Percentiles rank a stretch among this genome's conserved stretches.
Conservation (phyloP, 805 yeast species). For the Nakazawaea sp. region DNA sequence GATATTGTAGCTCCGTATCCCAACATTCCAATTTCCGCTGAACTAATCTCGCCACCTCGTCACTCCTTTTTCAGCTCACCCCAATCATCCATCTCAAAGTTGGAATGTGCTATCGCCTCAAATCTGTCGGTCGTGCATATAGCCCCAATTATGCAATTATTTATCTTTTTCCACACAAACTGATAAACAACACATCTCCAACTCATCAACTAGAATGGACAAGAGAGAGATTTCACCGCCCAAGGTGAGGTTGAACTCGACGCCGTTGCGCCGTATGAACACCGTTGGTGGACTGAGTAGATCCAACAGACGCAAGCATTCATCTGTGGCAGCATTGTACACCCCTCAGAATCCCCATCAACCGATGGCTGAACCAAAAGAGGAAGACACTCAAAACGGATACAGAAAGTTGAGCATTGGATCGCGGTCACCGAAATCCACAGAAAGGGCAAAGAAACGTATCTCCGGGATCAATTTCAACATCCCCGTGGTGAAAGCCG, state of each 20-base stretch:
- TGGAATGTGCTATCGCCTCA: too few species aligned
- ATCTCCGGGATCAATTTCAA: slow-evolving; percentile 11
- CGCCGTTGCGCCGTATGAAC: slow-evolving; percentile 8
- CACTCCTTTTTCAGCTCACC: too few species aligned
- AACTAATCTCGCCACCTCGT: too few species aligned
- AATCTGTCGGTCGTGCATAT: too few species aligned
- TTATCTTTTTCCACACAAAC: too few species aligned
- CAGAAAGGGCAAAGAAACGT: slow-evolving; percentile 1
- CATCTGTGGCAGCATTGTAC: slow-evolving; percentile 6
- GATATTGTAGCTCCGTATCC: too few species aligned
- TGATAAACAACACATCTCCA: too few species aligned
- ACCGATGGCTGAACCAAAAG: not conserved
- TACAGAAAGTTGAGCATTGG: slow-evolving; percentile 8
- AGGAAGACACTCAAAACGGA: not conserved
- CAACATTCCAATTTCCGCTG: too few species aligned
- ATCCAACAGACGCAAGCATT: not conserved
- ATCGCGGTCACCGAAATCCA: slow-evolving; percentile 1
- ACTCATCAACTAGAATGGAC: too few species aligned
- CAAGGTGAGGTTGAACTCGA: not conserved
- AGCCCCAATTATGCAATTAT: too few species aligned
- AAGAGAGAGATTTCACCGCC: slow-evolving; percentile 5
- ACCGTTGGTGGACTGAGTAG: not conserved
- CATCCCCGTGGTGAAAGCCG: slow-evolving; percentile 8
- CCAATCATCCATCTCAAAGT: too few species aligned
- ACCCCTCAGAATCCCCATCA: slow-evolving; percentile 6